Conservation (phyloP, 495 filamentous ascomycete genomes). For the Rusavskia elegans region DNA sequence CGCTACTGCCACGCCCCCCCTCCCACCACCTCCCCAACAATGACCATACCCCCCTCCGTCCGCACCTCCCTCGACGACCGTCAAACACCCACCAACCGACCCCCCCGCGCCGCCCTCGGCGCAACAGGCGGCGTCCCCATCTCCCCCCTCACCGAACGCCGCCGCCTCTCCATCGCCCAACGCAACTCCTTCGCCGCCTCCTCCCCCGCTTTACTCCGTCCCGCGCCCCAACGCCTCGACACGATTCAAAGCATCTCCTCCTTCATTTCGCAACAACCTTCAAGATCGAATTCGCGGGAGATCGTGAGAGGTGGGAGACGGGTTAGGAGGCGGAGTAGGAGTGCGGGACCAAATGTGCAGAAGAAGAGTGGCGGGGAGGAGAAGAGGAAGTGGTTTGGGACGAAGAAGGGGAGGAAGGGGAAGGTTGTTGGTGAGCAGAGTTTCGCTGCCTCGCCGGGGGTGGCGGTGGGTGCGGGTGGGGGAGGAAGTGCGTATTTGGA, state of each 20-base stretch:
- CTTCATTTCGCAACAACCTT: conserved; percentile 8
- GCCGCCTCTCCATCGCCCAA: background rate
- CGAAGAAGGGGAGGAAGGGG: conserved; percentile 22
- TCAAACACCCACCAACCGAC: conserved; percentile 1
- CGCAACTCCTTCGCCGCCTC: conserved; percentile 8
- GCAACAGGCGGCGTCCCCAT: conserved; percentile 18
- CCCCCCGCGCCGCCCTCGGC: conserved; percentile 7
- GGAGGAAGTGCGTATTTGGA: conserved; percentile 12
- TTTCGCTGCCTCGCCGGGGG: background rate
- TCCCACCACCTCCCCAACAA: background rate
- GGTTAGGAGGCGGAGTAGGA: conserved; percentile 22
- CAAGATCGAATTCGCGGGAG: conserved; percentile 16
- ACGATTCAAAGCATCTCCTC: conserved; percentile 29
- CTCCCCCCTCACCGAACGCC: conserved; percentile 20
- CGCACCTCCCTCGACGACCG: background rate
- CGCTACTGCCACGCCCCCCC: conserved; percentile 11
- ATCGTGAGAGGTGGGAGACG: conserved; percentile 21
- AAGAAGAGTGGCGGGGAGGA: conserved; percentile 20
- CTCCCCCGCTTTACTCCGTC: conserved; percentile 21
- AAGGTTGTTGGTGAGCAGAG: conserved; percentile 16
- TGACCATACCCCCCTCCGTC: conserved; percentile 1
- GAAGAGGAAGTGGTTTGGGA: conserved; percentile 34
- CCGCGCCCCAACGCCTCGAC: conserved; percentile 29
- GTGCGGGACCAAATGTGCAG: conserved; percentile 2
- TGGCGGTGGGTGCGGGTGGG: conserved; percentile 12